Percentiles rank a stretch among this genome's conserved stretches.
Conservation (phyloP, 192 early-diverging fungal species). For the Pilobolus umbonatus region DNA sequence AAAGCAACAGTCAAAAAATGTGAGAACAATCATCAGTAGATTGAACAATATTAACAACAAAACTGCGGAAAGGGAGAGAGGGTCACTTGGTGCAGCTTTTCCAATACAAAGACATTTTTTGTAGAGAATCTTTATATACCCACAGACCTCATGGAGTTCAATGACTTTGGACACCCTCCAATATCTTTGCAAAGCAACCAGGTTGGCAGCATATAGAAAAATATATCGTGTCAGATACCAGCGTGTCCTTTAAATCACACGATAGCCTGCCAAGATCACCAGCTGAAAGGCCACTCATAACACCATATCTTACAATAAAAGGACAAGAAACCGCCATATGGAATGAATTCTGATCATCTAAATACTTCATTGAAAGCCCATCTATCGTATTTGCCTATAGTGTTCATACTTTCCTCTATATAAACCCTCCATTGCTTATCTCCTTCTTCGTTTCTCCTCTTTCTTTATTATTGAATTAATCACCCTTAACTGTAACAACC, state of each 20-base stretch:
- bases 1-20: conserved; percentile 14
- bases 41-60: conserved; percentile 11
- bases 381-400: no score
- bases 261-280: conserved; percentile 9
- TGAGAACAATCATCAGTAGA: conserved; percentile 10
- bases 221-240: conserved; percentile 10
- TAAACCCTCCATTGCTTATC: no score
- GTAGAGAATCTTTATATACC: conserved; percentile 14
- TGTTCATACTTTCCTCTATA: no score
- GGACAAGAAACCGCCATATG: conserved; percentile 12
- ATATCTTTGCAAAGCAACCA: conserved; percentile 13
- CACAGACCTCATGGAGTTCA: conserved; percentile 8
- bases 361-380: no score
- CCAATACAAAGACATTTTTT: no score
- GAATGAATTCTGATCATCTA: no score
- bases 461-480: no score
- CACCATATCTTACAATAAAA: not conserved
- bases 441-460: no score
- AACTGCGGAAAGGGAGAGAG: conserved; percentile 6
- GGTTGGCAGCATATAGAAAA: conserved; percentile 12
- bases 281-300: no score
- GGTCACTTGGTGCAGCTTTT: conserved; percentile 9
- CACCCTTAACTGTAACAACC: no score
- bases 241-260: not conserved
- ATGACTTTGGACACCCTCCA: conserved; percentile 12